Percentiles rank a stretch among this genome's conserved stretches.
phyloP scores from a whole-genome alignment of 345 rosid genomes.

The Brassica cretica region DNA sequence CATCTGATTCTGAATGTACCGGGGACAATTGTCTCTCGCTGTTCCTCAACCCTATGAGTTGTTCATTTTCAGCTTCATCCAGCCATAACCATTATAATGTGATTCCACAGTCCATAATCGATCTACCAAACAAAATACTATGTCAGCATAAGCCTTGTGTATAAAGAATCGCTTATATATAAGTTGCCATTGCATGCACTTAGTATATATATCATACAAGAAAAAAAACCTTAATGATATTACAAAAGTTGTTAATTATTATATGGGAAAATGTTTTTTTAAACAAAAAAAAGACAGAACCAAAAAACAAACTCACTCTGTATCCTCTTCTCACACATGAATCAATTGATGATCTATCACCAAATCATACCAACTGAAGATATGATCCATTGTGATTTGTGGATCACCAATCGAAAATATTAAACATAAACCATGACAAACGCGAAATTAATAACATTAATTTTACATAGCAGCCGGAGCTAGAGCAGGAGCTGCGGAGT shows the following conservation, averaged over 20 bases:
- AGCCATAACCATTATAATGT: too few species aligned
- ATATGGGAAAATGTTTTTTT: neutral
- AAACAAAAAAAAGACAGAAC: neutral
- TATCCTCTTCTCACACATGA: constrained; percentile 20
- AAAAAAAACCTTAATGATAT: constrained; percentile 4
- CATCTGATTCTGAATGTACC: too few species aligned
- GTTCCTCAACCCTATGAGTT: too few species aligned
- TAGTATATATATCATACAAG: neutral
- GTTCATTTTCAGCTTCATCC: too few species aligned
- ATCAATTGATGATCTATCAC: constrained; percentile 16
- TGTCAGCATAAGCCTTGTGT: too few species aligned
- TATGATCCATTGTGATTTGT: neutral
- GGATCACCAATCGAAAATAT: constrained; percentile 11
- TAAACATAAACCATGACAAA: neutral
- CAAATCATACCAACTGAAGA: constrained; percentile 16
- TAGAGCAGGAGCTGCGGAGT: constrained; percentile 44
- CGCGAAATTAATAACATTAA: neutral
- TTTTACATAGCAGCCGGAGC: constrained; percentile 38
- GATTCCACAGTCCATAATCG: too few species aligned
- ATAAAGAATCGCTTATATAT: neutral
- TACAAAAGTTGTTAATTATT: constrained; percentile 7
- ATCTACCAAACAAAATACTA: too few species aligned
- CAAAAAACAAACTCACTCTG: constrained; percentile 25
- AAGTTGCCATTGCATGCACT: neutral
- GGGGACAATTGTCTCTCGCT: too few species aligned